Conservation (phyloP, 2,329 filamentous ascomycete species). For the Epichloe baconii region DNA sequence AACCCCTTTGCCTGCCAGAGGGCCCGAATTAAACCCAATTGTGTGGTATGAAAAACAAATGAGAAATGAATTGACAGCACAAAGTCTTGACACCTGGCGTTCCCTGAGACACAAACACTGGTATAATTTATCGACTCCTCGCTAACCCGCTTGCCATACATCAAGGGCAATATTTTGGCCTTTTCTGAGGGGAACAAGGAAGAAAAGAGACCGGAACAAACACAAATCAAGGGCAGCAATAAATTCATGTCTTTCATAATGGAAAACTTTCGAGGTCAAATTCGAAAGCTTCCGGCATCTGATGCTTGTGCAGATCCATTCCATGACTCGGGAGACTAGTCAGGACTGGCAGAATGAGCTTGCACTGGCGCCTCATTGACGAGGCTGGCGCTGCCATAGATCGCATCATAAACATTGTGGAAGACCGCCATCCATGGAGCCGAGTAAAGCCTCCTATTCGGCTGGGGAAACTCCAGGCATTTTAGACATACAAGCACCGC, state of each 20-base stretch:
- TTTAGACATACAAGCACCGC: conserved; percentile 15
- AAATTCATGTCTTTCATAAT: background rate
- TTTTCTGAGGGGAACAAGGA: no score
- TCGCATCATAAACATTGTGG: conserved; percentile 73
- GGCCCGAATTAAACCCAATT: background rate
- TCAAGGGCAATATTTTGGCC: background rate
- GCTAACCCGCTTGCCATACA: background rate
- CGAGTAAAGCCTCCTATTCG: conserved; percentile 75
- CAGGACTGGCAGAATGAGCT: conserved; percentile 23
- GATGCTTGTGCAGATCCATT: conserved; percentile 34
- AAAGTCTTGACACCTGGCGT: no score
- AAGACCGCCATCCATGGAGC: conserved; percentile 65
- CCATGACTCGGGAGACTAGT: conserved; percentile 47
- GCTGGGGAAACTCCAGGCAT: conserved; percentile 40
- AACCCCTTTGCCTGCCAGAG: no score
- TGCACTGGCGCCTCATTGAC: conserved; percentile 32
- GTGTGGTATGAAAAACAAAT: no score
- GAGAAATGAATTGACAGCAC: no score
- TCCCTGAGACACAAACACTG: no score
- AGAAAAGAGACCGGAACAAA: background rate
- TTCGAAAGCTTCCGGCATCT: conserved; percentile 8
- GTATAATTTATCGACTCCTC: background rate
- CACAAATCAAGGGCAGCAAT: background rate
- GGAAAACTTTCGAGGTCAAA: conserved; percentile 1
- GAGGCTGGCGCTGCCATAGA: conserved; percentile 54